Conservation (phyloP, 345 rosid species). For the Bruguiera sexangula region DNA sequence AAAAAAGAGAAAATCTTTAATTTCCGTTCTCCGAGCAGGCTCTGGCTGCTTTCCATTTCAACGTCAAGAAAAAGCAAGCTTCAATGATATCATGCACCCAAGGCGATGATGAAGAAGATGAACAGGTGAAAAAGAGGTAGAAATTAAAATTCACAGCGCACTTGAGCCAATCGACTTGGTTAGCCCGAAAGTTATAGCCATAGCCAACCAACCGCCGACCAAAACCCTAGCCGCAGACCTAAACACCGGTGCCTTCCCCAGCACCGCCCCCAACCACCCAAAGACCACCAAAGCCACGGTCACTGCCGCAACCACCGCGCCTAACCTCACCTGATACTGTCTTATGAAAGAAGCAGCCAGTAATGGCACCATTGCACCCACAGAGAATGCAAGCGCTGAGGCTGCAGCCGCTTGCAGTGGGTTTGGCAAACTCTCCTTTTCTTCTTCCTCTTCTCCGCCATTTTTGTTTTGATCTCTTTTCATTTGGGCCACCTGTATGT, state of each 20-base stretch:
- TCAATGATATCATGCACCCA: neutral
- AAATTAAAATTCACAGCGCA: slow-evolving; percentile 16
- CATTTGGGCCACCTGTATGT: slow-evolving; percentile 72
- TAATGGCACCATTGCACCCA: slow-evolving; percentile 82
- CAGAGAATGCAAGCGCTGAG: slow-evolving; percentile 74
- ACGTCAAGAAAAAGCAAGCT: too few species aligned
- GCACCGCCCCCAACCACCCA: slow-evolving; percentile 75
- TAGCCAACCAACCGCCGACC: slow-evolving; percentile 90
- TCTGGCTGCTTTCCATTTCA: too few species aligned
- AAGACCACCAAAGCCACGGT: slow-evolving; percentile 56
- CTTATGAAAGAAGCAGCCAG: slow-evolving; percentile 74
- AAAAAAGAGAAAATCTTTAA: too few species aligned
- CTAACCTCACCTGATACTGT: slow-evolving; percentile 55
- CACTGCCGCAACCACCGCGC: slow-evolving; percentile 57
- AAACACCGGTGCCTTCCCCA: slow-evolving; percentile 62
- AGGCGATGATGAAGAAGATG: neutral
- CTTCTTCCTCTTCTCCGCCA: slow-evolving; percentile 17
- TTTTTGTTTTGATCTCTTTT: slow-evolving; percentile 40
- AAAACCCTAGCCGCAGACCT: slow-evolving; percentile 64
- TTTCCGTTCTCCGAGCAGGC: too few species aligned
- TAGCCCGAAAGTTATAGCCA: slow-evolving; percentile 82
- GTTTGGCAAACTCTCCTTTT: slow-evolving; percentile 57
- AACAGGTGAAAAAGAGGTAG: neutral
- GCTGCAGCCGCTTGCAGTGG: slow-evolving; percentile 85
- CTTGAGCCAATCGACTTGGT: slow-evolving; percentile 72